Base-by-base conservation (phyloP, 164 flowering plant genomes). In the Piper longum region DNA sequence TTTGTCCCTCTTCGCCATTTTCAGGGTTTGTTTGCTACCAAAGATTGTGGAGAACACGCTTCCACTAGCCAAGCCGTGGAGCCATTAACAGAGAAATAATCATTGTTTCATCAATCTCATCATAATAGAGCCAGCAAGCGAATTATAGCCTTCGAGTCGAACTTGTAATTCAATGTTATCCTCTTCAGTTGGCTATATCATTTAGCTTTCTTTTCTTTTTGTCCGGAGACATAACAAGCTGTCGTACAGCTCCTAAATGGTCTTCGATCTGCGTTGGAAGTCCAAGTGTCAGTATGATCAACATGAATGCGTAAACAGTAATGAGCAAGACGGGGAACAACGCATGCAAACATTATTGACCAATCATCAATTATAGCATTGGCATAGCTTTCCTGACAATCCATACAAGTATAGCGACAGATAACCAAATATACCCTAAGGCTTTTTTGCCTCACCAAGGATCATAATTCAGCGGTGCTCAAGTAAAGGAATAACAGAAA, bases 221-320 rank as follows among this genome's bases (percentile, higher is more conserved):
- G 4, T 81, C 66, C 14, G 89, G 85, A 56, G 91, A 77, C 72
- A 58, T 74, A 76, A 92, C 86, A 59, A 87, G 93, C 64, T 66
- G 83, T 64, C 82, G 73, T 8, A 89, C 76, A 9, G 91, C 85
- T 13, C 79, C 65, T 60, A 92, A 63, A 3, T 96, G 93, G 78
- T 86, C 96, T 74, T 87, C 93, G 44, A 79, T 84, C 98, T 92
- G 84, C 70, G 62, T 8, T 62, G 56, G 40, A 64, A 41, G 43
- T 66, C 16, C 40, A 41, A 55, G 58, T 14, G 43, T 56, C 65
- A 39, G 42, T 39, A 40, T 7, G 14, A 42, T 48, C 14, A 48
- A 48, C 7, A 9, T 9, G 14, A 9, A 14, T 48, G 12, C 48
- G 6, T 44, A 9, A 44, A 48, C 14, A 48, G 36, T 48, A 48